These are phyloP conservation scores for Irineochytrium annulatum DNA, from an alignment of 192 early-diverging fungal species.

Conservation along the genomic window DNA sequence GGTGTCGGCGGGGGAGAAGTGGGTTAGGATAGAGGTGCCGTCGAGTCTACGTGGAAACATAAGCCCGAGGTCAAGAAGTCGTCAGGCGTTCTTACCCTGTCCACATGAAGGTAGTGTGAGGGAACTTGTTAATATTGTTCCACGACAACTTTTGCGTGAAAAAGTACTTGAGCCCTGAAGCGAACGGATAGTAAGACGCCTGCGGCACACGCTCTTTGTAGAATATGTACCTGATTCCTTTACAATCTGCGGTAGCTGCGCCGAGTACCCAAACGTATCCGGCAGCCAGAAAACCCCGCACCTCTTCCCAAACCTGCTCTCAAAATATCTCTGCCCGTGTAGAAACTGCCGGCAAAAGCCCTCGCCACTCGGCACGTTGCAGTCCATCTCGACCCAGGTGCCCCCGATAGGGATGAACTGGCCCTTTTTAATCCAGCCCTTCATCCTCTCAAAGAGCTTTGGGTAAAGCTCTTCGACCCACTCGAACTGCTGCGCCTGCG, in stretches of 20 bases:
- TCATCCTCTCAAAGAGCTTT: conserved; percentile 69
- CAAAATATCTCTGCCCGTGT: conserved; percentile 86
- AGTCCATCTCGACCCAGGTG: conserved; percentile 99
- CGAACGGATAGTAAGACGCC: neutral
- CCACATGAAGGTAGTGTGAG: conserved; percentile 95
- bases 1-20: conserved; percentile 90
- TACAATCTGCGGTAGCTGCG: conserved; percentile 86
- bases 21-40: conserved; percentile 77
- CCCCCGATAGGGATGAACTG: conserved; percentile 93
- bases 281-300: conserved; percentile 86
- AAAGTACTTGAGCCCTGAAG: conserved; percentile 74
- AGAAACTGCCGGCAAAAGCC: conserved; percentile 89
- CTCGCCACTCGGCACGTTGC: conserved; percentile 97
- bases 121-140: conserved; percentile 99
- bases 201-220: neutral
- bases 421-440: conserved; percentile 62
- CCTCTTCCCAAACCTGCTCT: conserved; percentile 51
- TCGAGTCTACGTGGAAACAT: conserved; percentile 46
- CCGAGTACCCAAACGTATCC: conserved; percentile 42
- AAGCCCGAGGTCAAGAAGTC: neutral
- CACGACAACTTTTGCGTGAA: conserved; percentile 99
- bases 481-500: conserved; percentile 96
- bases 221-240: conserved; percentile 48
- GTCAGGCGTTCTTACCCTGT: conserved; percentile 44
- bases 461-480: conserved; percentile 87